Conservation (phyloP, 352 stramenopile species). For the Phytophthora agathidicida region DNA sequence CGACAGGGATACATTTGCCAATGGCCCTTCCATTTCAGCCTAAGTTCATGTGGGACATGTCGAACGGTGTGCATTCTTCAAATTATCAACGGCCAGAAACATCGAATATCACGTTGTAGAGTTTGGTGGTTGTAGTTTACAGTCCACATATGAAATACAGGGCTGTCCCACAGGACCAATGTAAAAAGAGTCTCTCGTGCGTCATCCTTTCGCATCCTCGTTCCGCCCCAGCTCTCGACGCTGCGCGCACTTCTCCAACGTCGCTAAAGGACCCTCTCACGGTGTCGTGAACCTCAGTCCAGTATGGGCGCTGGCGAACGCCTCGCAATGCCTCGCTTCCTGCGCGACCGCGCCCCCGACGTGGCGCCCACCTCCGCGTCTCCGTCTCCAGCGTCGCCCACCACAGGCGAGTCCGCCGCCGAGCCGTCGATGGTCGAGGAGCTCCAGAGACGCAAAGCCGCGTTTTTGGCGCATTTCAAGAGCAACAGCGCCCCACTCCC, state of each 20-base stretch:
- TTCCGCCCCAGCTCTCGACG: conserved; percentile 15
- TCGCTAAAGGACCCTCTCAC: too few species aligned
- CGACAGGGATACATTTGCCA: neutral
- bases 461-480: conserved; percentile 58
- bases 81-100: too few species aligned
- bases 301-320: conserved; percentile 31
- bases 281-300: too few species aligned
- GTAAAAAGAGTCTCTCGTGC: neutral
- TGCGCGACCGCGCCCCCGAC: conserved; percentile 31
- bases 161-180: neutral
- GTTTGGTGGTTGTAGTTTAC: too few species aligned
- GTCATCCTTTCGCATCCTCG: neutral
- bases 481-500: conserved; percentile 16
- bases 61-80: neutral
- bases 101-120: conserved; percentile 2
- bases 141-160: too few species aligned
- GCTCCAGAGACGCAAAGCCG: conserved; percentile 52
- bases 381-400: conserved; percentile 20
- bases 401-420: conserved; percentile 13
- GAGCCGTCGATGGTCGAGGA: conserved; percentile 43
- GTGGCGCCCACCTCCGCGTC: conserved; percentile 8
- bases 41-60: conserved; percentile 25
- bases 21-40: neutral
- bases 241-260: too few species aligned
- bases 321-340: conserved; percentile 39